Percentiles rank a stretch among this genome's conserved stretches.
Conservation (phyloP, 2,329 filamentous ascomycete genomes). For the Rutstroemia sp. region DNA sequence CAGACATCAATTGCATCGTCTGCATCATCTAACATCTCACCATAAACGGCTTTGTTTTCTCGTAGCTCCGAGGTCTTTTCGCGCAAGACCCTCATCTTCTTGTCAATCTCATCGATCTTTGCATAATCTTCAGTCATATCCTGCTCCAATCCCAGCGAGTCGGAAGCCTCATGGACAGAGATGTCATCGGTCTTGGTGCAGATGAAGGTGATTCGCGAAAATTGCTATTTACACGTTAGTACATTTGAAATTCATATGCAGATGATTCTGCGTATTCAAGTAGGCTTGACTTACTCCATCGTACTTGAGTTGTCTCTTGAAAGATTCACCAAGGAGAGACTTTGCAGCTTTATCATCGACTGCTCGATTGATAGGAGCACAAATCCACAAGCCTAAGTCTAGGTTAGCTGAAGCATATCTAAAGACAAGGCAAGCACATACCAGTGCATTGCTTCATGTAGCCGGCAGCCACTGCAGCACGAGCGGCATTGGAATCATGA, state of each 20-base stretch:
- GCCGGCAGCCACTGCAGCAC: constrained; percentile 37
- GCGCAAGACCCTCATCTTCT: constrained; percentile 15
- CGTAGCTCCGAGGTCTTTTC: constrained; percentile 22
- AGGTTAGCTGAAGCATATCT: neutral
- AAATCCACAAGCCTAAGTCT: constrained; percentile 45
- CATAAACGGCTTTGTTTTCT: constrained; percentile 31
- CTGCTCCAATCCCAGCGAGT: constrained; percentile 32
- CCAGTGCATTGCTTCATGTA: constrained; percentile 53
- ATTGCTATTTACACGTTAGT: neutral
- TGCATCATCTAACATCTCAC: constrained; percentile 29
- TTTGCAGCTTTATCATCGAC: constrained; percentile 54
- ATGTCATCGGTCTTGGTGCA: constrained; percentile 59
- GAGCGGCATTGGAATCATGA: constrained; percentile 42
- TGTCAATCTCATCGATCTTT: constrained; percentile 20
- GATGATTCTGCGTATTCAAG: too few species aligned
- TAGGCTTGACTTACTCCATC: constrained; percentile 36
- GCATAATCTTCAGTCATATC: constrained; percentile 32
- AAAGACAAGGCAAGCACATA: neutral
- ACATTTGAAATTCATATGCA: too few species aligned
- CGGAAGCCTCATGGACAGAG: constrained; percentile 30
- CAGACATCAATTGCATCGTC: constrained; percentile 39
- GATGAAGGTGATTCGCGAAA: constrained; percentile 37
- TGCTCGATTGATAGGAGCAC: constrained; percentile 53
- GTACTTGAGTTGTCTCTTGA: constrained; percentile 52
- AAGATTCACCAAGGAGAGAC: constrained; percentile 46